Evolutionary conservation across 1,139 yeast species (phyloP).

Genomic region (Pichia sp.): DNA sequence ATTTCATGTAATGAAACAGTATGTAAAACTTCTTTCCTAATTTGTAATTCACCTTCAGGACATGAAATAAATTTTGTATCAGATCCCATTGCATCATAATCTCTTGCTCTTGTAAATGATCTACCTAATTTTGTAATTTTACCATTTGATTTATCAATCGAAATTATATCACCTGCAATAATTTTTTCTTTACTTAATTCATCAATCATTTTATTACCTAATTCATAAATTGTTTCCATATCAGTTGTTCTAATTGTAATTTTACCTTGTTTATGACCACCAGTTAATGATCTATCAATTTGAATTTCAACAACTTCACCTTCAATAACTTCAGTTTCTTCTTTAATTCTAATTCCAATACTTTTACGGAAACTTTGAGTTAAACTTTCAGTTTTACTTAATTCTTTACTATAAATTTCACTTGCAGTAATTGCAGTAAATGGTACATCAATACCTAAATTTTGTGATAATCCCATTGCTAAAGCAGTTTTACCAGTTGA

Average conservation of each 20-base stretch:
- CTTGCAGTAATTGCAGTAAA: constrained; percentile 94
- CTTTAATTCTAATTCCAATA: constrained; percentile 91
- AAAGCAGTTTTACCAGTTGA: constrained; percentile 98
- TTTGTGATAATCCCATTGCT: constrained; percentile 94
- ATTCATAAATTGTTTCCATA: constrained; percentile 97
- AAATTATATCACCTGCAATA: constrained; percentile 94
- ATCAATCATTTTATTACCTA: constrained; percentile 97
- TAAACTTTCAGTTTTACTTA: constrained; percentile 91
- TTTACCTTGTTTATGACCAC: constrained; percentile 98
- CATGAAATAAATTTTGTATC: constrained; percentile 96
- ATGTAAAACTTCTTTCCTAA: constrained; percentile 91
- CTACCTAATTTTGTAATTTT: constrained; percentile 91
- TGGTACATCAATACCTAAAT: constrained; percentile 86
- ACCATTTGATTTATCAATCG: constrained; percentile 94
- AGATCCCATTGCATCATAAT: constrained; percentile 99
- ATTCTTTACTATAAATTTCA: constrained; percentile 84
- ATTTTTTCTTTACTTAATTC: constrained; percentile 92
- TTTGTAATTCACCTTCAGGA: constrained; percentile 98
- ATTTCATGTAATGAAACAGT: constrained; percentile 96
- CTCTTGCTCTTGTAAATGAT: constrained; percentile 92
- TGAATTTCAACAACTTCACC: constrained; percentile 99
- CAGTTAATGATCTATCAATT: constrained; percentile 92
- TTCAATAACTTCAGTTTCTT: constrained; percentile 94
- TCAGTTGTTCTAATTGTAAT: constrained; percentile 96
- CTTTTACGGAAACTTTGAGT: constrained; percentile 95